Evolutionary conservation across 169 alveolate genomes (phyloP).

Genomic region (Toxoplasma gondii): DNA sequence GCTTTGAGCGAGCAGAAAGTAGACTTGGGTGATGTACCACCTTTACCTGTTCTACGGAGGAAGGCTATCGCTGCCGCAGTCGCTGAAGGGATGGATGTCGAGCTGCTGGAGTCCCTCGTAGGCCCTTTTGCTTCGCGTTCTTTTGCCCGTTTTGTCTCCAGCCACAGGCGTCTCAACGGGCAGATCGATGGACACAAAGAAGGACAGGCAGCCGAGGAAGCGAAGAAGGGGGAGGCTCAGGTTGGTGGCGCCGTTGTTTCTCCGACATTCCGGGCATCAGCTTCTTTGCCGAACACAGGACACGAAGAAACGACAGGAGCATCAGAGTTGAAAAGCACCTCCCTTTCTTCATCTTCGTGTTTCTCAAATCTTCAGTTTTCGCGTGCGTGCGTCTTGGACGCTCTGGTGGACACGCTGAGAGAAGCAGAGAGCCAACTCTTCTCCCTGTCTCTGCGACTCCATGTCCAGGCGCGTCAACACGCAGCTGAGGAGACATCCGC

Average conservation of each 20-base stretch:
- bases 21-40: not conserved
- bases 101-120: not conserved
- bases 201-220: not conserved
- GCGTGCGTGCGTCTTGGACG: slow-evolving; percentile 7
- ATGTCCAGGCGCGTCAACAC: not conserved
- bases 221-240: not conserved
- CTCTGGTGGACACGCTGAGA: not conserved
- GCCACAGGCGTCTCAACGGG: not conserved
- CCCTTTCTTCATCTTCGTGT: not conserved
- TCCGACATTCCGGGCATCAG: not conserved
- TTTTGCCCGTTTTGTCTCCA: not conserved
- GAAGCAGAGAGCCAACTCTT: slow-evolving; percentile 21
- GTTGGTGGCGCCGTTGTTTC: not conserved
- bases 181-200: not conserved
- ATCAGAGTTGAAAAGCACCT: not conserved
- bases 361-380: not conserved
- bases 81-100: slow-evolving; percentile 28
- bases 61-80: slow-evolving; percentile 31
- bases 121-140: not conserved
- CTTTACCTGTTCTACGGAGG: not conserved
- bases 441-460: not conserved
- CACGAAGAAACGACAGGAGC: not conserved
- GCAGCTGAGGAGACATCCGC: slow-evolving; percentile 24
- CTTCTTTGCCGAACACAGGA: not conserved
- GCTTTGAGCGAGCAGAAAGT: not conserved